Evolutionary conservation across 108 stramenopile species (phyloP), one percentile per base, ranked within the genome.

Genomic region (Pseudonitzschia pungens): DNA sequence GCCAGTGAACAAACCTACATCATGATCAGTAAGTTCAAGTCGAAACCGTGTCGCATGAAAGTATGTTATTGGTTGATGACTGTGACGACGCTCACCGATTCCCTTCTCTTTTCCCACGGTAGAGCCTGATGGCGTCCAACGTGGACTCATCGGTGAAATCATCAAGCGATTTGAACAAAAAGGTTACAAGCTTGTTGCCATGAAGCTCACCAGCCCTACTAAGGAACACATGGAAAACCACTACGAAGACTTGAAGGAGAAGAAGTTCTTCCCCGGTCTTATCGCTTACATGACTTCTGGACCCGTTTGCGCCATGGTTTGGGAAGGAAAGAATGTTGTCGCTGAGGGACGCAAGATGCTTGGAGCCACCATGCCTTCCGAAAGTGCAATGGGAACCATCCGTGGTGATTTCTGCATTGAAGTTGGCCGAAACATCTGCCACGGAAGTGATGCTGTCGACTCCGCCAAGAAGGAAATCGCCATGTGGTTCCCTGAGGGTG

Each of bases 81-180:
- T 5, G 27, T 3, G 1, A 24, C 2, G 29, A 59, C n/a, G 7
- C 62, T 63, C 2, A 41, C 32, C 40, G 20, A 36, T 41, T 40
- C 29, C 28, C 32, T 1, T 10, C 40, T 63, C 62, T 33, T 20
- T n/a, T 63, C 1, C n/a, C 43, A n/a, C 66, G 16, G 4, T 21
- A 67, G 66, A 99, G 91, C 99, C 99, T 45, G 99, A 99, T 76
- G 99, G 97, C 48, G 99, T 99, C 65, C 98, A 98, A 83, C 94
- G 99, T 69, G 96, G 96, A 62, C 84, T 99, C 54, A 87, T 98
- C 45, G 97, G 97, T 28, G 95, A 97, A 76, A 97, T 99, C 84
- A 94, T 99, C 89, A 85, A 83, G 68, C 94, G 99, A 42, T 99
- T 99, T 75, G 97, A 98, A 78, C 76, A 83, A 72, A 97, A 93